These are phyloP conservation scores for Scheffersomyces quercinus DNA, from an alignment of 1,139 yeast genomes.

Conservation along the genomic window DNA sequence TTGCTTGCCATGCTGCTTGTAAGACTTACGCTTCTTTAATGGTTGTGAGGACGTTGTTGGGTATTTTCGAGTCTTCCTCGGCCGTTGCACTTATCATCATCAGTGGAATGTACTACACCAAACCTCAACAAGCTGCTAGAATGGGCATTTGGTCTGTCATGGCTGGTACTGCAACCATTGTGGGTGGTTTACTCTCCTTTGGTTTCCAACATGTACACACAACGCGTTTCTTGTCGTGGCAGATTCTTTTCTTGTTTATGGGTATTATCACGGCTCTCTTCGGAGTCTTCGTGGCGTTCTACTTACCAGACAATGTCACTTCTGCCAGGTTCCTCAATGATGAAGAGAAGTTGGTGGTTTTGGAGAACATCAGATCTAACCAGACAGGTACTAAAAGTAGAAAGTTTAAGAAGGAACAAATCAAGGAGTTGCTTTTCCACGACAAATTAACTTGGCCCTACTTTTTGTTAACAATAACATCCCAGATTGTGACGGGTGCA, in stretches of 20 bases:
- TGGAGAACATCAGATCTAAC: constrained; percentile 15
- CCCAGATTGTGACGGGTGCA: constrained; percentile 45
- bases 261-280: constrained; percentile 36
- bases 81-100: constrained; percentile 19
- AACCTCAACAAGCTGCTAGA: constrained; percentile 23
- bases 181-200: constrained; percentile 43
- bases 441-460: constrained; percentile 42
- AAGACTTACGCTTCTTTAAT: constrained; percentile 40
- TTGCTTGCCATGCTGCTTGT: constrained; percentile 35
- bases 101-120: constrained; percentile 40
- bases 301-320: constrained; percentile 44
- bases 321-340: constrained; percentile 38
- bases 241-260: constrained; percentile 39
- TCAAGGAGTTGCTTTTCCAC: constrained; percentile 29
- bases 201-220: constrained; percentile 39
- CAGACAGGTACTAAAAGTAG: constrained; percentile 31
- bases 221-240: constrained; percentile 33
- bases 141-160: constrained; percentile 27
- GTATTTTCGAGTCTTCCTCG: constrained; percentile 19
- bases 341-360: constrained; percentile 31
- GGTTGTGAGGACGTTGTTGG: constrained; percentile 40
- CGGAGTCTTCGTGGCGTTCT: constrained; percentile 25
- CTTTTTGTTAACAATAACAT: constrained; percentile 31
- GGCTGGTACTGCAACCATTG: constrained; percentile 41
- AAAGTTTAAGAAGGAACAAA: constrained; percentile 26